A percentile compares a stretch with the other conserved stretches of the same genome.
phyloP scores from a whole-genome alignment of 345 rosid genomes.

The Pistacia integerrima region DNA sequence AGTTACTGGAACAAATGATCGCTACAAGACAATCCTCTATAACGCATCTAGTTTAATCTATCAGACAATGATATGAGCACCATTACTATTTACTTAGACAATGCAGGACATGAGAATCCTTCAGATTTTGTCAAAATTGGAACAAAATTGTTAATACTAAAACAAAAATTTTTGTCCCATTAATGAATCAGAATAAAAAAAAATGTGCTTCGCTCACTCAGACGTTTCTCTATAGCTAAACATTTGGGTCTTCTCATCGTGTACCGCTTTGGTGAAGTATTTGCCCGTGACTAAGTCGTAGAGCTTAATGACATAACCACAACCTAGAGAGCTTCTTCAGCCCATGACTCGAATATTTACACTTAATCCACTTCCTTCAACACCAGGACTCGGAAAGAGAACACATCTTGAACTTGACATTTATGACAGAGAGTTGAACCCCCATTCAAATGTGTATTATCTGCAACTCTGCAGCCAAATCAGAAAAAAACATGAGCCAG shows the following conservation, averaged over 20 bases:
- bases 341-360: slow-evolving; percentile 16
- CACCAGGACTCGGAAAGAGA: background rate
- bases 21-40: too few relatives aligned
- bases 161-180: background rate
- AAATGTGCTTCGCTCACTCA: background rate
- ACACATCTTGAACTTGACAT: background rate
- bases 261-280: background rate
- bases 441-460: background rate
- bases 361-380: slow-evolving; percentile 5
- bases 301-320: background rate
- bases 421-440: background rate
- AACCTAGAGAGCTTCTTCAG: background rate
- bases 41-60: too few relatives aligned
- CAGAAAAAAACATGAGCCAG: background rate
- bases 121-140: background rate
- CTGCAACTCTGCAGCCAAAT: slow-evolving; percentile 5
- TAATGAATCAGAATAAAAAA: background rate
- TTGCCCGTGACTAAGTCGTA: background rate
- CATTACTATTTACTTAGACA: too few relatives aligned
- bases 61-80: too few relatives aligned
- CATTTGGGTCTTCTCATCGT: background rate
- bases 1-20: too few relatives aligned
- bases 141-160: slow-evolving; percentile 2
- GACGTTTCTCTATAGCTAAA: background rate
- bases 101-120: too few relatives aligned